Evolutionary conservation across 768 basidiomycete genomes (phyloP), one percentile per base, ranked within the genome.

Genomic region (Fistulinella prunicolor): DNA sequence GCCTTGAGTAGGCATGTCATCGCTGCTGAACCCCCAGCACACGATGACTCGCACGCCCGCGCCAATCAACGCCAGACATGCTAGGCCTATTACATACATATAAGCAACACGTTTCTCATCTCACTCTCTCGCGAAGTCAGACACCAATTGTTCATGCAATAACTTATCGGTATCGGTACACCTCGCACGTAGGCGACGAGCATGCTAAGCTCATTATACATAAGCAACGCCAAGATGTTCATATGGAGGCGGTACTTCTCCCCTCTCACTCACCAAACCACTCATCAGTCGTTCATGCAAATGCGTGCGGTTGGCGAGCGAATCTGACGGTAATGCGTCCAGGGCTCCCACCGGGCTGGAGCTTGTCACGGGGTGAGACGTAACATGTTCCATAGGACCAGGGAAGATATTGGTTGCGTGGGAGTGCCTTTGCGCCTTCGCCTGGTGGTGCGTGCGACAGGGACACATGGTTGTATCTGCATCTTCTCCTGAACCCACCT

Each of bases 221-320:
- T 8, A 8, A 23, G 36, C 20, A 22, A 12, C 19, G n/a, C 23
- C 44, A 30, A 36, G 19, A 20, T n/a, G 24, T 12, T 57, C 55
- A 42, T 63, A 63, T 4, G 51, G 47, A n/a, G 94, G 94, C 0
- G 94, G 94, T 8, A 79, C 78, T 64, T 96, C 93, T 7, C 94
- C 94, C 14, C 74, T 73, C 58, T 87, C 85, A 39, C 78, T 86
- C 64, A 88, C 87, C 63, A 85, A 83, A 20, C 94, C 94, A 10
- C 86, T 79, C 32, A 96, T 76, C 17, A 96, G 76, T 21, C 85
- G 76, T 62, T 92, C 93, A 58, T 87, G 93, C 49, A 85, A 76
- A 35, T 66, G 56, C 48, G 70, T 79, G 20, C 73, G 72, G n/a
- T 66, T 64, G 32, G 73, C 57, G n/a, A 74, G 61, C 16, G 70